Evolutionary conservation across 1,284 basidiomycete genomes (phyloP).

Genomic region (Schizophyllum amplum): DNA sequence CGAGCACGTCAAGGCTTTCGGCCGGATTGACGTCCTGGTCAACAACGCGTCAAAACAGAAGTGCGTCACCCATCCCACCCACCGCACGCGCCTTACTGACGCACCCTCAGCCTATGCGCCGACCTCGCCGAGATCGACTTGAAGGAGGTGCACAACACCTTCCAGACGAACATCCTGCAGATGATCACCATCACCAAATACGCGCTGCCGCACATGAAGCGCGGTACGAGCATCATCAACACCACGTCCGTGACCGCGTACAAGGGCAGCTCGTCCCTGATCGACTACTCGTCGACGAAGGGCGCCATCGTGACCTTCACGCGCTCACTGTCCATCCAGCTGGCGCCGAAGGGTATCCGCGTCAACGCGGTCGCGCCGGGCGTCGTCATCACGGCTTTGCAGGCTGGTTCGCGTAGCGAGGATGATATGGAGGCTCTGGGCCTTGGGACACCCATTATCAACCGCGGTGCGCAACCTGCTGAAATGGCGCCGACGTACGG

Average conservation of each 20-base stretch:
- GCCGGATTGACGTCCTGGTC: slow-evolving; percentile 46
- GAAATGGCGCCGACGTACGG: slow-evolving; percentile 47
- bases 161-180: slow-evolving; percentile 47
- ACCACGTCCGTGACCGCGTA: slow-evolving; percentile 57
- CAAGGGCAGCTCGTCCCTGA: slow-evolving; percentile 24
- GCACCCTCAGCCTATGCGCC: slow-evolving; percentile 11
- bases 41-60: slow-evolving; percentile 31
- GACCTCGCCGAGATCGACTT: slow-evolving; percentile 42
- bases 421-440: slow-evolving; percentile 38
- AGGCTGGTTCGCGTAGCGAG: slow-evolving; percentile 40
- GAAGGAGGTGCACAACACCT: slow-evolving; percentile 32
- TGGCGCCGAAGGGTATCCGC: slow-evolving; percentile 50
- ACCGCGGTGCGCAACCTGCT: slow-evolving; percentile 45
- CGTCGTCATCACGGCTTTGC: slow-evolving; percentile 45
- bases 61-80: background rate
- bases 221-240: slow-evolving; percentile 57
- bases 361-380: slow-evolving; percentile 51
- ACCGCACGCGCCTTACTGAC: background rate
- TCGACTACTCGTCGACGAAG: slow-evolving; percentile 55
- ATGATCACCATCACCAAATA: slow-evolving; percentile 50
- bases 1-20: slow-evolving; percentile 38
- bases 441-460: slow-evolving; percentile 33
- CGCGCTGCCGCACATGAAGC: slow-evolving; percentile 51
- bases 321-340: slow-evolving; percentile 43
- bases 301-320: slow-evolving; percentile 51